Evolutionary conservation across 345 rosid genomes (phyloP).

Genomic region (Luvunga scandens): DNA sequence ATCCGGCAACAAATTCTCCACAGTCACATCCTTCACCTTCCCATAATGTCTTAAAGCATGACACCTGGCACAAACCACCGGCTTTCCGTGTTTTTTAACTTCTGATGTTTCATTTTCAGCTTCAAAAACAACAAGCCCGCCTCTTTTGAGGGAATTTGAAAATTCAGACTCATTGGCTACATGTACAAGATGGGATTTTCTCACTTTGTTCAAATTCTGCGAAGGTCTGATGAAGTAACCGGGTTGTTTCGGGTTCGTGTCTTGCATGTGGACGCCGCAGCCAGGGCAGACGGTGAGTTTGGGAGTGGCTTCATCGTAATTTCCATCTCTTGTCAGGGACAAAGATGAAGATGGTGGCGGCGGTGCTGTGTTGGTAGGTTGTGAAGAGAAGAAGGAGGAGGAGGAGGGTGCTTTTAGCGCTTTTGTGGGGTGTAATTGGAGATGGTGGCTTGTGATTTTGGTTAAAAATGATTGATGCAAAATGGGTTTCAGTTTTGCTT

Average conservation of each 20-base stretch:
- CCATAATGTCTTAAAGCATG: constrained; percentile 89
- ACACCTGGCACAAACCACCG: constrained; percentile 83
- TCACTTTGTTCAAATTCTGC: constrained; percentile 23
- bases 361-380: constrained; percentile 15
- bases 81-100: constrained; percentile 29
- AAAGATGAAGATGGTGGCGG: constrained; percentile 15
- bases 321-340: constrained; percentile 71
- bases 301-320: constrained; percentile 60
- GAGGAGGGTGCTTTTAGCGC: not conserved
- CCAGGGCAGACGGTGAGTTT: constrained; percentile 73
- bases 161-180: constrained; percentile 59
- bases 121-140: constrained; percentile 34
- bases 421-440: constrained; percentile 16
- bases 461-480: constrained; percentile 25
- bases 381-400: constrained; percentile 29
- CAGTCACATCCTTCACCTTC: constrained; percentile 71
- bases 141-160: constrained; percentile 56
- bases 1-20: constrained; percentile 90
- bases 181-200: constrained; percentile 37
- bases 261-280: constrained; percentile 89
- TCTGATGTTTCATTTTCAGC: constrained; percentile 22
- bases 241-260: constrained; percentile 58
- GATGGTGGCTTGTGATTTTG: not conserved
- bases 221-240: constrained; percentile 74
- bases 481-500: constrained; percentile 49